phyloP scores from a whole-genome alignment of 345 rosid genomes.

The Combretum micranthum region DNA sequence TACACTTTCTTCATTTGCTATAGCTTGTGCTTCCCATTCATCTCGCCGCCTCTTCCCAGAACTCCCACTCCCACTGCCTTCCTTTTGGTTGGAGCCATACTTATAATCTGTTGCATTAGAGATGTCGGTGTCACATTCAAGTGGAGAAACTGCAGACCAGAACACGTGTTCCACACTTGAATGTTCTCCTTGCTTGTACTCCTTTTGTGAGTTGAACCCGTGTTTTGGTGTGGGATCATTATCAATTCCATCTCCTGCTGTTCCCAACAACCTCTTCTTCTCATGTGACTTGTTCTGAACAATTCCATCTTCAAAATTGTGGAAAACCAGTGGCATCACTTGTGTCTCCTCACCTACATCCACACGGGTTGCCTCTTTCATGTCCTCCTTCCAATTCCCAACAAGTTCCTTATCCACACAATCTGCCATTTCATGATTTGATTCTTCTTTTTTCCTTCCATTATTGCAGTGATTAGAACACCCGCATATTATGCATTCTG shows the following conservation, averaged over 20 bases:
- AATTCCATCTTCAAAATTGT: neutral
- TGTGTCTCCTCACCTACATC: neutral
- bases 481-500: no score
- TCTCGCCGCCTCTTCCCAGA: slow-evolving; percentile 11
- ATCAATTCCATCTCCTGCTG: neutral
- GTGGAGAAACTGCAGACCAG: slow-evolving; percentile 1
- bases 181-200: slow-evolving; percentile 1
- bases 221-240: neutral
- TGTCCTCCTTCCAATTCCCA: neutral
- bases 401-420: neutral
- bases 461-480: no score
- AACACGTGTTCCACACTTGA: slow-evolving; percentile 2
- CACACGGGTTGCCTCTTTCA: neutral
- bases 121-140: neutral
- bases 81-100: slow-evolving; percentile 3
- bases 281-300: neutral
- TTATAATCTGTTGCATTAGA: neutral
- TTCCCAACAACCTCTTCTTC: neutral
- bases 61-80: slow-evolving; percentile 7
- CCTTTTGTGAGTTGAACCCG: neutral
- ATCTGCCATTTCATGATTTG: neutral
- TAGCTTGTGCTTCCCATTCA: slow-evolving; percentile 9
- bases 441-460: neutral
- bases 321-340: neutral
- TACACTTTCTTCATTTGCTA: slow-evolving; percentile 1